Conservation (phyloP, 805 yeast species). For the Wickerhamiella lipophila region DNA sequence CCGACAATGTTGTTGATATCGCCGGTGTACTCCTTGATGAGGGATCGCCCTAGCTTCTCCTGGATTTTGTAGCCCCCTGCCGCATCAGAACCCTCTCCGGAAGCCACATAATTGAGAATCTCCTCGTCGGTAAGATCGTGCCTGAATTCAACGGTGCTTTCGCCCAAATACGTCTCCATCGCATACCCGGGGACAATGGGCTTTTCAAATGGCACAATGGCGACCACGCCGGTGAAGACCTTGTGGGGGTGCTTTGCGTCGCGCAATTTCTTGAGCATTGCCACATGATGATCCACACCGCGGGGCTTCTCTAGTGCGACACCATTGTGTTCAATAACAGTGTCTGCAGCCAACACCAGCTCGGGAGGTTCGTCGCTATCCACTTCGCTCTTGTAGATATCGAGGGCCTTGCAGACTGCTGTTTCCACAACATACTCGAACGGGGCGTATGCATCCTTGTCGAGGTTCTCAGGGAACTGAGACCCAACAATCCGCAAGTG, state of each 20-base stretch:
- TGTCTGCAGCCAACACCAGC: slow-evolving; percentile 55
- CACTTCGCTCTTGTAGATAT: slow-evolving; percentile 37
- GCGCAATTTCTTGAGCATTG: slow-evolving; percentile 37
- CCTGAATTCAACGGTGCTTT: slow-evolving; percentile 31
- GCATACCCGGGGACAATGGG: slow-evolving; percentile 34
- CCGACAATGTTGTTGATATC: slow-evolving; percentile 85
- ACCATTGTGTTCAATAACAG: slow-evolving; percentile 50
- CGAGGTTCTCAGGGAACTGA: slow-evolving; percentile 62
- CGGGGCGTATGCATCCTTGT: slow-evolving; percentile 39
- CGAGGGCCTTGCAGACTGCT: slow-evolving; percentile 50
- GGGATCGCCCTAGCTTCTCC: slow-evolving; percentile 37
- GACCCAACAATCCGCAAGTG: slow-evolving; percentile 42
- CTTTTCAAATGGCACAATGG: slow-evolving; percentile 33
- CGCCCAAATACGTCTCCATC: slow-evolving; percentile 32
- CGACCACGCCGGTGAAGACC: slow-evolving; percentile 44
- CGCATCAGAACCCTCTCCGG: slow-evolving; percentile 64
- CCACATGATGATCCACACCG: slow-evolving; percentile 38
- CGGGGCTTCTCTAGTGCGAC: slow-evolving; percentile 70
- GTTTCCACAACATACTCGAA: slow-evolving; percentile 59
- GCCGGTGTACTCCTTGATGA: slow-evolving; percentile 55
- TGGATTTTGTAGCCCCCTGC: slow-evolving; percentile 93
- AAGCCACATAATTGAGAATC: slow-evolving; percentile 47
- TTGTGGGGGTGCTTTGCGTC: slow-evolving; percentile 35
- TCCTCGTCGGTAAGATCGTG: slow-evolving; percentile 39
- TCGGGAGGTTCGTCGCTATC: slow-evolving; percentile 27